phyloP scores from a whole-genome alignment of 2,329 filamentous ascomycete genomes.

The Botrytis sinoallii region DNA sequence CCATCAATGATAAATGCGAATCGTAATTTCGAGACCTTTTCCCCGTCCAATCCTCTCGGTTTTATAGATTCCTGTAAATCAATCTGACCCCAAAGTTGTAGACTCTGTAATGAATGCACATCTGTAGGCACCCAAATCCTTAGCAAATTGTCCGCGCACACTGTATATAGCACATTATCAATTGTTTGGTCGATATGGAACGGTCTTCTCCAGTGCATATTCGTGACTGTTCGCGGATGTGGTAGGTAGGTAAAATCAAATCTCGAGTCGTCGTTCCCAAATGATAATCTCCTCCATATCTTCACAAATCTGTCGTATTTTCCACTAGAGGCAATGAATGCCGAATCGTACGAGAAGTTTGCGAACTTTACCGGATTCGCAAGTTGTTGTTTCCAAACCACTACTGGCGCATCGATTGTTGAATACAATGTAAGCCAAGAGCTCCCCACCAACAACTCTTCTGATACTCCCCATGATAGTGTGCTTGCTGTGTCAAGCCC shows the following conservation, averaged over 20 bases:
- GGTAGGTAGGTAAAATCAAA: constrained; percentile 89
- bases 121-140: constrained; percentile 82
- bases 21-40: constrained; percentile 42
- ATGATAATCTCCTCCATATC: constrained; percentile 85
- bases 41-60: constrained; percentile 25
- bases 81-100: constrained; percentile 78
- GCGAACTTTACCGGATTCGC: constrained; percentile 73
- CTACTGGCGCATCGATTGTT: constrained; percentile 47
- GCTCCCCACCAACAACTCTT: constrained; percentile 80
- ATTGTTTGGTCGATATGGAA: constrained; percentile 72
- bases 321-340: constrained; percentile 79
- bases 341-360: constrained; percentile 79
- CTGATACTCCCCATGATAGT: constrained; percentile 82
- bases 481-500: constrained; percentile 45
- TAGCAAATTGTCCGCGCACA: constrained; percentile 75
- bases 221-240: constrained; percentile 79
- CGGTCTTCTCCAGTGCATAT: constrained; percentile 80
- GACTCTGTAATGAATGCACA: constrained; percentile 63
- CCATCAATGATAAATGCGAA: constrained; percentile 83
- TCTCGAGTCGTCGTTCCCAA: constrained; percentile 75
- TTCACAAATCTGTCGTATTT: constrained; percentile 81
- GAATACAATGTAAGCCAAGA: constrained; percentile 66
- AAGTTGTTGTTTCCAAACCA: constrained; percentile 71
- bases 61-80: constrained; percentile 72
- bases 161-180: constrained; percentile 86